phyloP scores from a whole-genome alignment of 768 basidiomycete genomes.

The Podaxis sp. region DNA sequence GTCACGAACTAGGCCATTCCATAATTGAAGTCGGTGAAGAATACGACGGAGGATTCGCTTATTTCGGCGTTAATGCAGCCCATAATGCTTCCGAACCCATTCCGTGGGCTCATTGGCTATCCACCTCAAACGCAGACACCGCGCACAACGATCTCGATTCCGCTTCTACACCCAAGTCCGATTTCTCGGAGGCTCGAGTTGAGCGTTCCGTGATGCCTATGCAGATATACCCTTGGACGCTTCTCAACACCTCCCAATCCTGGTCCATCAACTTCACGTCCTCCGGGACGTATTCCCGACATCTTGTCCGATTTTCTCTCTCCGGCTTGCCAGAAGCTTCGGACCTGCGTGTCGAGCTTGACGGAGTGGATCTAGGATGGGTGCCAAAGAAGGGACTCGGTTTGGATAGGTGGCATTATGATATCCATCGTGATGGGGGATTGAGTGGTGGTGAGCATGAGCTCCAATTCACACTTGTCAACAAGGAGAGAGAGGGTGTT shows the following conservation, averaged over 20 bases:
- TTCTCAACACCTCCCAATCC: conserved; percentile 57
- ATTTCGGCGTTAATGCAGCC: conserved; percentile 68
- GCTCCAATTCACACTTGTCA: conserved; percentile 54
- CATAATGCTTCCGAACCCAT: conserved; percentile 40
- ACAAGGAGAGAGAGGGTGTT: conserved; percentile 42
- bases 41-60: conserved; percentile 76
- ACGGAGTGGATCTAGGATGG: conserved; percentile 63
- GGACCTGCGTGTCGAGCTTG: conserved; percentile 59
- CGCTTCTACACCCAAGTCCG: neutral
- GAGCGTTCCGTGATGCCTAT: conserved; percentile 76
- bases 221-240: conserved; percentile 74
- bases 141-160: neutral
- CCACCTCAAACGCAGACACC: conserved; percentile 25
- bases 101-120: conserved; percentile 75
- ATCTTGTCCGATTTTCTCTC: conserved; percentile 68
- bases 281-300: conserved; percentile 58
- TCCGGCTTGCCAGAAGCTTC: conserved; percentile 58
- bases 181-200: conserved; percentile 31
- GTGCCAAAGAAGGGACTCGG: conserved; percentile 52
- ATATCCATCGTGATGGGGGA: conserved; percentile 40
- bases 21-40: conserved; percentile 80
- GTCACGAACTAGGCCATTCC: conserved; percentile 81
- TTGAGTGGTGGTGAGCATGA: conserved; percentile 54
- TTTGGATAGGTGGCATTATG: conserved; percentile 76
- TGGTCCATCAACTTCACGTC: conserved; percentile 64